These are phyloP conservation scores for Xylaria sp. DNA, from an alignment of 2,329 filamentous ascomycete genomes.

Conservation along the genomic window DNA sequence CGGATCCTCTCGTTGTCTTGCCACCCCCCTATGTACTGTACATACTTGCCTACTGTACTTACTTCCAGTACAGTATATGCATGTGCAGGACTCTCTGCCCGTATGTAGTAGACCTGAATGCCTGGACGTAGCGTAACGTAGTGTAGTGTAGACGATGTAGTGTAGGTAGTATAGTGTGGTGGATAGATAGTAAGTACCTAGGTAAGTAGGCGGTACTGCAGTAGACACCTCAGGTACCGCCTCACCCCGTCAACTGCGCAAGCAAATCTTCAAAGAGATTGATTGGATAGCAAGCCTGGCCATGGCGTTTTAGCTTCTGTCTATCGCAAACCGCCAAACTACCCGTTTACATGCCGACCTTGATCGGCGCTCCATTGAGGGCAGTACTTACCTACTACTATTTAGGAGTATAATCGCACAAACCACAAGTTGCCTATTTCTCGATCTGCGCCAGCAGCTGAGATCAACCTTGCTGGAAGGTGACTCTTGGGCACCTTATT, in stretches of 20 bases:
- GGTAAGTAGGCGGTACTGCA: no score
- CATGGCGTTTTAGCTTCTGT: slow-evolving; percentile 10
- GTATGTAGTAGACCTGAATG: no score
- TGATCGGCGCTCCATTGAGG: neutral
- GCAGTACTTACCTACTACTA: neutral
- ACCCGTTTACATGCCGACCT: neutral
- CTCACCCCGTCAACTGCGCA: neutral
- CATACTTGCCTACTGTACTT: neutral
- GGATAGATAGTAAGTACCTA: no score
- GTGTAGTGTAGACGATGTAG: no score
- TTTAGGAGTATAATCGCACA: neutral
- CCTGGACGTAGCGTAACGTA: no score
- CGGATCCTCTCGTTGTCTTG: slow-evolving; percentile 12
- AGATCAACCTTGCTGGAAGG: slow-evolving; percentile 4
- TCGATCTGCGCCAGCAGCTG: slow-evolving; percentile 3
- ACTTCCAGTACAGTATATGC: no score
- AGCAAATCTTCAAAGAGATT: neutral
- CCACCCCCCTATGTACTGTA: slow-evolving; percentile 6
- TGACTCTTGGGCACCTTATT: neutral
- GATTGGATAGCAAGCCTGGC: slow-evolving; percentile 8
- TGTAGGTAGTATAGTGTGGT: no score
- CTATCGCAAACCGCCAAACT: neutral
- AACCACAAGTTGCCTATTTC: neutral
- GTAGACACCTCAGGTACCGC: no score
- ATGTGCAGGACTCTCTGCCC: no score